phyloP scores from a whole-genome alignment of 495 filamentous ascomycete species.

The Aspergillus mulundensis region DNA sequence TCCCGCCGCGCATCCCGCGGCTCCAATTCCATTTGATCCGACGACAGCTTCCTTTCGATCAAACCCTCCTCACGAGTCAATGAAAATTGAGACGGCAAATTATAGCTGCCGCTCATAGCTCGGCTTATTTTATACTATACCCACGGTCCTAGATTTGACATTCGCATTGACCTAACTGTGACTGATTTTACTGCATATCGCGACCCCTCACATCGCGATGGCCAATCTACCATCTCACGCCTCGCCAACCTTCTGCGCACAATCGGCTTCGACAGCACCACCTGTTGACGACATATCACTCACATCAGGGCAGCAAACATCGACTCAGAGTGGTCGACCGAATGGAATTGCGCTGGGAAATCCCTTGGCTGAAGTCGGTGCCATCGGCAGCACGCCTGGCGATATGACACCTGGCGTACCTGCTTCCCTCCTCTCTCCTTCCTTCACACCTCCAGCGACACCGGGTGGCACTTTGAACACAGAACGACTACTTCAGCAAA shows the following conservation, averaged over 20 bases:
- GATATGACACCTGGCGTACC: conserved; percentile 42
- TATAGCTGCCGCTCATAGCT: background rate
- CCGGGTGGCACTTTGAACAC: conserved; percentile 62
- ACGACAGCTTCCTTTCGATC: conserved; percentile 4
- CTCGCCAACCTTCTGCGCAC: conserved; percentile 48
- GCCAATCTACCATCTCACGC: conserved; percentile 49
- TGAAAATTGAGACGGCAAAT: background rate
- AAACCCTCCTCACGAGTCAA: background rate
- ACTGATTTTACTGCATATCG: conserved; percentile 3
- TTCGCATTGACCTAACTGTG: background rate
- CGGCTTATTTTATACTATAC: background rate
- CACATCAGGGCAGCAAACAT: conserved; percentile 11
- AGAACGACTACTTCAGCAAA: conserved; percentile 35
- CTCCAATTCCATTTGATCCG: conserved; percentile 13
- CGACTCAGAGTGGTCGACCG: conserved; percentile 9
- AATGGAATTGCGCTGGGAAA: conserved; percentile 18
- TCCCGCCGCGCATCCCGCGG: conserved; percentile 17
- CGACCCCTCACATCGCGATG: conserved; percentile 32
- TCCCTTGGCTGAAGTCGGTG: conserved; percentile 20
- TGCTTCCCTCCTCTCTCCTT: conserved; percentile 61
- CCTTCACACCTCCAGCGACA: conserved; percentile 72
- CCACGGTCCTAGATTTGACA: background rate
- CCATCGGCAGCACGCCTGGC: conserved; percentile 18
- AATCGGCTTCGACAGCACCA: conserved; percentile 27
- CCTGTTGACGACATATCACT: conserved; percentile 26